Conservation (phyloP, 768 basidiomycete genomes). For the Lactarius psammicola region DNA sequence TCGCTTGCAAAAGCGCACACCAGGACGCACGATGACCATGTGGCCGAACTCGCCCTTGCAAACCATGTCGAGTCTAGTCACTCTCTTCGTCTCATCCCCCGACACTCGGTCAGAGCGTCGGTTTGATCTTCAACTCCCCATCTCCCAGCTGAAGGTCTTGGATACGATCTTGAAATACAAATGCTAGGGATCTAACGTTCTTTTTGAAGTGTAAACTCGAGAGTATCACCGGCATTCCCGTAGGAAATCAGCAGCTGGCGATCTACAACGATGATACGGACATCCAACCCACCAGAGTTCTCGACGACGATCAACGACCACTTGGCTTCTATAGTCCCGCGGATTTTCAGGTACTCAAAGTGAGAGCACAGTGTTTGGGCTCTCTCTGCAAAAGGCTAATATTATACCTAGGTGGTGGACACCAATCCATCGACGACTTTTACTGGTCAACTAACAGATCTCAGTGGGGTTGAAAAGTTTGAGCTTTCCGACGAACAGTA, state of each 20-base stretch:
- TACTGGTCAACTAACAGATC: slow-evolving; percentile 83
- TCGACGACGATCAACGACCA: slow-evolving; percentile 65
- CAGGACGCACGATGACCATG: background rate
- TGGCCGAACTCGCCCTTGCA: background rate
- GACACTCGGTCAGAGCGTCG: slow-evolving; percentile 91
- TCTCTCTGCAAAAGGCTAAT: slow-evolving; percentile 1
- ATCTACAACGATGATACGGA: slow-evolving; percentile 60
- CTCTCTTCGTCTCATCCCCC: slow-evolving; percentile 76
- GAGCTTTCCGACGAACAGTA: slow-evolving; percentile 84
- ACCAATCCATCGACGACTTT: slow-evolving; percentile 71
- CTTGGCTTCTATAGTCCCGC: slow-evolving; percentile 73
- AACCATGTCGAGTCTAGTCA: slow-evolving; percentile 49
- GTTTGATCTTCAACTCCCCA: slow-evolving; percentile 69
- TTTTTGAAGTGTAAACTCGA: slow-evolving; percentile 59
- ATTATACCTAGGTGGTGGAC: slow-evolving; percentile 58
- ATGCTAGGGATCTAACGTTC: background rate
- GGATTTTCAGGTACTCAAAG: slow-evolving; percentile 81
- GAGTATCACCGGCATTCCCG: slow-evolving; percentile 86
- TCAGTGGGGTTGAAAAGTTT: slow-evolving; percentile 88
- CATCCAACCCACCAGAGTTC: slow-evolving; percentile 45
- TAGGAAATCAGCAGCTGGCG: slow-evolving; percentile 64
- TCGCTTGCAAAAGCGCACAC: background rate
- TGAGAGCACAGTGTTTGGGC: slow-evolving; percentile 36
- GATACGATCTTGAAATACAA: background rate
- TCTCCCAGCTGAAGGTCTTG: slow-evolving; percentile 79